phyloP scores from a whole-genome alignment of 371 early-diverging fungal species.

The Mucor velutinosus region DNA sequence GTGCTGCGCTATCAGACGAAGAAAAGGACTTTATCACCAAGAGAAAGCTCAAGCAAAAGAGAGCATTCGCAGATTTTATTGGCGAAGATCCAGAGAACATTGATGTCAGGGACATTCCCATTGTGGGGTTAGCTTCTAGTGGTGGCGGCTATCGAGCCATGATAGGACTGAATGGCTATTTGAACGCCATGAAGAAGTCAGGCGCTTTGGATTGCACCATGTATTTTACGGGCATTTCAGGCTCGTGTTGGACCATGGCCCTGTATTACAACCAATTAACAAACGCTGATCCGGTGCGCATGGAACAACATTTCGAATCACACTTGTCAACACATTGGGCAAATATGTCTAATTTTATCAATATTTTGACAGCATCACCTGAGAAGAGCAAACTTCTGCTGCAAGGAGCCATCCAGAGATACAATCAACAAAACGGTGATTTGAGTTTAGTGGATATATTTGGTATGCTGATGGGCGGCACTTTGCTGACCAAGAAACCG shows the following conservation, averaged over 20 bases:
- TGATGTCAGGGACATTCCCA: constrained; percentile 64
- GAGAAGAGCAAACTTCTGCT: constrained; percentile 49
- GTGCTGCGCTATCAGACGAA: constrained; percentile 40
- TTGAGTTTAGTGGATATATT: constrained; percentile 68
- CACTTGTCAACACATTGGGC: constrained; percentile 46
- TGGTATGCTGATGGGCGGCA: constrained; percentile 63
- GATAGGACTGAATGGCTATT: constrained; percentile 63
- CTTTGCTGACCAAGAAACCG: constrained; percentile 49
- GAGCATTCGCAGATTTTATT: constrained; percentile 69
- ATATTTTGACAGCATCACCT: constrained; percentile 36
- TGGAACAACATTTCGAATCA: constrained; percentile 30
- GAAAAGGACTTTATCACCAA: constrained; percentile 51
- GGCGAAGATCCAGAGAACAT: constrained; percentile 56
- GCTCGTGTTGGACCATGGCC: constrained; percentile 59
- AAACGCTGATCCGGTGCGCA: constrained; percentile 17
- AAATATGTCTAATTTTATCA: constrained; percentile 42
- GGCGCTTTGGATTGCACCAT: constrained; percentile 64
- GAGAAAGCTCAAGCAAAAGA: constrained; percentile 51
- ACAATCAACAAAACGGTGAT: constrained; percentile 45
- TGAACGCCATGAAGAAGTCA: constrained; percentile 55
- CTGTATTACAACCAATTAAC: constrained; percentile 39
- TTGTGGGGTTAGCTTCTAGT: constrained; percentile 67
- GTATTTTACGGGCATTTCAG: constrained; percentile 66
- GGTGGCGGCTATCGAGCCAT: constrained; percentile 79
- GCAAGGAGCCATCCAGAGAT: constrained; percentile 57